Base-by-base conservation (phyloP, 2,329 filamentous ascomycete species). In the Talaromyces amestolkiae region DNA sequence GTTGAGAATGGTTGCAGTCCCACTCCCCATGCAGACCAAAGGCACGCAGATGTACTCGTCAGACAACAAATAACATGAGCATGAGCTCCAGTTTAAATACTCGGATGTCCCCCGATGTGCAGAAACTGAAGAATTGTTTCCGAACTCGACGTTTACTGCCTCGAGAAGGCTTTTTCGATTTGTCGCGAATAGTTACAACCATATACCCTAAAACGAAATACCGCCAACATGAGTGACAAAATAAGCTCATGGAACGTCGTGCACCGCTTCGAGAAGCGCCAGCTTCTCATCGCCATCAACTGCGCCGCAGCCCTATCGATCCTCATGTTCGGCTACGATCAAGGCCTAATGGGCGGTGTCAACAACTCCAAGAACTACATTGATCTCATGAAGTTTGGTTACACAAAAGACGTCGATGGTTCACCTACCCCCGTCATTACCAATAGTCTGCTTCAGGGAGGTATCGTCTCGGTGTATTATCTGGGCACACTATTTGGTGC, bases 311-410 rank as follows among this genome's bases (percentile, higher is more conserved):
- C 82, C 1, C 74, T 90, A 15, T 89, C 86, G 15, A 90, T 89
- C 68, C 87, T 90, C 75, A 89, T 90, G 80, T 89, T 89, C 70
- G 88, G 81, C 60, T 81, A 88, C 83, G 86, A 82, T 59, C 79
- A 82, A 66, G 66, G 80, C 37, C 80, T 84, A 77, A 84, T 84
- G 82, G 85, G 85, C 19, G 88, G 88, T 64, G 87, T 91, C 13
- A 90, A 91, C 75, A 87, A 85, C 56, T 82, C 87, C 45, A 83
- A 83, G 59, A 77, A 89, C 73, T 91, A 91, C 71, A 85, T 88
- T 60, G 79, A 85, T 43, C 77, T 85, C 10, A 90, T 91, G 87
- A 82, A 82, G 8, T 87, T 90, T 68, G 89, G 88, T 6, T 82
- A 89, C 69, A 82, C 84, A 19, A 81, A 85, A 67, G 77, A 79